Conservation (phyloP, 2,329 filamentous ascomycete species). For the Hymenoscyphus linearis region DNA sequence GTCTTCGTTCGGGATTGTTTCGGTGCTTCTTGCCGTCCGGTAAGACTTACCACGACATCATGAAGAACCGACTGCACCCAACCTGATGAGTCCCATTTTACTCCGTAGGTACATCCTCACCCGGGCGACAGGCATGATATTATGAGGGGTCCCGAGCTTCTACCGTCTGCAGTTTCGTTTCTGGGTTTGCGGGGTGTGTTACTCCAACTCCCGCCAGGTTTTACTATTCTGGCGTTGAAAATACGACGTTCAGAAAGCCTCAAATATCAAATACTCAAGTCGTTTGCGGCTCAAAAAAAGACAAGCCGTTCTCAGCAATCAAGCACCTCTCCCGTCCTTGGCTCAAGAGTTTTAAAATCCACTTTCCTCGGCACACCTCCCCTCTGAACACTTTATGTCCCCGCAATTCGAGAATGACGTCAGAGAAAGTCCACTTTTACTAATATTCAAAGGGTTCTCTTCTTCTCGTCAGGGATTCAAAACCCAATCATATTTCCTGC, state of each 20-base stretch:
- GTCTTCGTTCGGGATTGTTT: background rate
- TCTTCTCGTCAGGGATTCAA: background rate
- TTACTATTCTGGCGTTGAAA: background rate
- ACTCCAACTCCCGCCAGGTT: background rate
- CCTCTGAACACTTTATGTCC: background rate
- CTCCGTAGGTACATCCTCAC: too few relatives aligned
- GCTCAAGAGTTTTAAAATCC: background rate
- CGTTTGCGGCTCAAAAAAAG: background rate
- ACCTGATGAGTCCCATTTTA: background rate
- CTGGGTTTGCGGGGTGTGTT: background rate
- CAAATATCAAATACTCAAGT: background rate
- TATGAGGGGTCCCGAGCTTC: background rate
- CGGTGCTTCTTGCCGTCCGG: background rate
- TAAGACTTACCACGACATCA: background rate
- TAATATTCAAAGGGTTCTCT: background rate
- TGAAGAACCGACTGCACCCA: background rate
- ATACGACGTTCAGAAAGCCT: background rate
- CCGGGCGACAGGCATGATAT: background rate
- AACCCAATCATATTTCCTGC: constrained; percentile 1
- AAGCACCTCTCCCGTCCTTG: background rate
- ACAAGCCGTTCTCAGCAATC: background rate
- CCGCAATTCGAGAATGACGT: constrained; percentile 4
- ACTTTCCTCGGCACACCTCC: constrained; percentile 2
- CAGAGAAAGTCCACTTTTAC: constrained; percentile 2
- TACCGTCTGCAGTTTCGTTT: background rate